Base-by-base conservation (phyloP, 805 yeast species). In the Wickerhamomyces ciferrii region DNA sequence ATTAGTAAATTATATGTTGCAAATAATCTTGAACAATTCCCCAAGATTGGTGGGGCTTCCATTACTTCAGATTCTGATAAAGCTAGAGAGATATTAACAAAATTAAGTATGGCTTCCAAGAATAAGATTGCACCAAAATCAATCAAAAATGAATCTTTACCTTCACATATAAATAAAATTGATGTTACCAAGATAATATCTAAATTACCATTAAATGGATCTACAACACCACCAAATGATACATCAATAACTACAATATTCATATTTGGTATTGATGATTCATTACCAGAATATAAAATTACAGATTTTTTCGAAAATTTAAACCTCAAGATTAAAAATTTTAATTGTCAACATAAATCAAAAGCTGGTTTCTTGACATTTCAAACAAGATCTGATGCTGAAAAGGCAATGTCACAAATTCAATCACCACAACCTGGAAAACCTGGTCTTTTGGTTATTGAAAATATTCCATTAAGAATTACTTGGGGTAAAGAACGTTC, bases 251-350 rank as follows among this genome's bases (percentile, higher is more conserved):
- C 71, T 44, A 75, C 90, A 0, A 75, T 89, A 44, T 89, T 90
- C 59, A 58, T 90, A 18, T 87, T 83, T 64, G 96, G 96, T 2
- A 69, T 88, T 18, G 82, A 76, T 48, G 77, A 79, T 4, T 79
- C 80, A 15, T 59, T 84, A 7, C 84, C 95, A 0, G 88, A 83
- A 54, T 82, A 81, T 62, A 66, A 67, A 44, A 67, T 89, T 15
- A 59, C 77, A 17, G 78, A 78, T 8, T 70, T 62, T 50, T 79
- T 84, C 46, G 68, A 68, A 34, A 58, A 66, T 23, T 60, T 60
- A 47, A 85, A 85, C 1, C 14, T 27, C 11, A 58, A 67, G 32
- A 53, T 84, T 13, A 72, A 75, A 44, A 63, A 78, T 18, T 57
- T 81, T 27, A 69, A 71, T 11, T 61, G 83, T 20, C 72, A 78